phyloP scores from a whole-genome alignment of 2,329 filamentous ascomycete species.

The Fusarium palustre region DNA sequence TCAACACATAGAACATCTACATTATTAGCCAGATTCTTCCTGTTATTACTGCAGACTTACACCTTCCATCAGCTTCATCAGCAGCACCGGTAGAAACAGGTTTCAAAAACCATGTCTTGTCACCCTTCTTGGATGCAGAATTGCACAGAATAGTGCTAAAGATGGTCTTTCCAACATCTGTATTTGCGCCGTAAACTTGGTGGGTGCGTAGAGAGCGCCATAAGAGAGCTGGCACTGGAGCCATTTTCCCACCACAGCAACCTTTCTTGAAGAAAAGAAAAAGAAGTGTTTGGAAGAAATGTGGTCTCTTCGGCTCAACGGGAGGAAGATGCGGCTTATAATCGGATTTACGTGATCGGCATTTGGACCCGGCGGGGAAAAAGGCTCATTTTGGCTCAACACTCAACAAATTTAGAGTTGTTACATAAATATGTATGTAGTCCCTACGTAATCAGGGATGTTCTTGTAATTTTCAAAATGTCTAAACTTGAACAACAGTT shows the following conservation, averaged over 20 bases:
- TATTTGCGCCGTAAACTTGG: conserved; percentile 87
- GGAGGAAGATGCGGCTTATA: conserved; percentile 23
- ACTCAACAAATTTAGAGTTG: background rate
- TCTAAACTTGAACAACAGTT: conserved; percentile 48
- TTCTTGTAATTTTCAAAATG: background rate
- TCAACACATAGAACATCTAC: conserved; percentile 18
- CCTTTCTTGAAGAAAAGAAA: background rate
- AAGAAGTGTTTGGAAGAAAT: background rate
- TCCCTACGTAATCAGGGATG: background rate
- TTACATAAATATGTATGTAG: background rate
- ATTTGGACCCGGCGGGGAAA: background rate
- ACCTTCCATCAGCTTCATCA: conserved; percentile 78
- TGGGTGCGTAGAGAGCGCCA: conserved; percentile 76
- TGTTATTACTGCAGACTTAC: conserved; percentile 38
- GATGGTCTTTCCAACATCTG: conserved; percentile 86
- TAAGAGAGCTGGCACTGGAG: conserved; percentile 69
- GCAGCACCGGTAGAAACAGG: conserved; percentile 81
- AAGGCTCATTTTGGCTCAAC: conserved; percentile 1
- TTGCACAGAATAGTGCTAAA: conserved; percentile 79
- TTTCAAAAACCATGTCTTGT: conserved; percentile 76
- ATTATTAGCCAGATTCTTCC: background rate
- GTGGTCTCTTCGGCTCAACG: background rate
- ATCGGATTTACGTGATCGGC: conserved; percentile 2
- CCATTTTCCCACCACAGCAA: conserved; percentile 49
- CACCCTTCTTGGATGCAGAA: conserved; percentile 62